Evolutionary conservation across 116 monocot species (phyloP).

Genomic region (Iris pallida): DNA sequence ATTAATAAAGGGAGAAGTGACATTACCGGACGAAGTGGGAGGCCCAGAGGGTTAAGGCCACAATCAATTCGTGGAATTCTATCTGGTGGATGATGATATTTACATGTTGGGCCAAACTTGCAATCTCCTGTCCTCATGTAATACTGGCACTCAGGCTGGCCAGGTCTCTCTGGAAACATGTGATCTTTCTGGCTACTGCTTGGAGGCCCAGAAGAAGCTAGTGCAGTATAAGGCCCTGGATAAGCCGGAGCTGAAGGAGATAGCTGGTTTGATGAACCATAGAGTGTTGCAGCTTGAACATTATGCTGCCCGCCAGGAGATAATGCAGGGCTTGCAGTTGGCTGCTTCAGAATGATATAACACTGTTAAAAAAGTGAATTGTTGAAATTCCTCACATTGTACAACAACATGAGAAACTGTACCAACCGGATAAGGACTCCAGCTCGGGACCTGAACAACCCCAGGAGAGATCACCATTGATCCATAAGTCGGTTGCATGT

Average conservation of each 20-base stretch:
- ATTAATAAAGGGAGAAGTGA: neutral
- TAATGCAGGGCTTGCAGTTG: constrained; percentile 29
- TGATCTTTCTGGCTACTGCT: constrained; percentile 33
- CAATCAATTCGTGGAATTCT: constrained; percentile 45
- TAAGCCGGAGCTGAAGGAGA: constrained; percentile 51
- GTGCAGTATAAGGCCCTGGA: constrained; percentile 23
- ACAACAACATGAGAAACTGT: neutral
- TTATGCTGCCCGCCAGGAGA: constrained; percentile 34
- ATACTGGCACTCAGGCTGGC: constrained; percentile 71
- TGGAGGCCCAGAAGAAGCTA: constrained; percentile 40
- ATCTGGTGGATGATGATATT: constrained; percentile 83
- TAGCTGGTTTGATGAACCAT: constrained; percentile 40
- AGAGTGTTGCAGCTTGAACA: constrained; percentile 41
- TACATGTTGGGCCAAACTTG: constrained; percentile 83
- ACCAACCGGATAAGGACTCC: constrained; percentile 53
- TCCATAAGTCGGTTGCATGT: constrained; percentile 39
- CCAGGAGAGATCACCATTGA: constrained; percentile 41
- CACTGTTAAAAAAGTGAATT: neutral
- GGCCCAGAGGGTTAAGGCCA: constrained; percentile 54
- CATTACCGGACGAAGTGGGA: constrained; percentile 88
- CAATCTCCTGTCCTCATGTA: constrained; percentile 82
- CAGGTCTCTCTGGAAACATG: constrained; percentile 67
- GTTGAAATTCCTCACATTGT: neutral
- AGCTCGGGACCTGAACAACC: constrained; percentile 38
- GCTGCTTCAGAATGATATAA: constrained; percentile 22